Conservation (phyloP, 2,329 filamentous ascomycete genomes). For the Ceratocystis harringtonii region DNA sequence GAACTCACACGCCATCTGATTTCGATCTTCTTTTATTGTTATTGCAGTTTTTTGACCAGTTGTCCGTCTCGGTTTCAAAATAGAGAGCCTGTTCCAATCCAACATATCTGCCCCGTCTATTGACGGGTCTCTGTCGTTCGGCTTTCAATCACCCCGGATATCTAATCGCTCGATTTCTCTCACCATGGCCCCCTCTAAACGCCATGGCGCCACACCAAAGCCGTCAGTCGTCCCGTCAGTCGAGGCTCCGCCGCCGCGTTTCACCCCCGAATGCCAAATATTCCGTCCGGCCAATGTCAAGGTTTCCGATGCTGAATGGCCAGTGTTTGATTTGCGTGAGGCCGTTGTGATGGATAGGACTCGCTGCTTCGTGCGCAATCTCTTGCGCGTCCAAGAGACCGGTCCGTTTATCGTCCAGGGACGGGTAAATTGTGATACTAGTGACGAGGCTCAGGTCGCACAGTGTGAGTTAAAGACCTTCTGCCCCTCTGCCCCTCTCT, state of each 20-base stretch:
- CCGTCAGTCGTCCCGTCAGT: background rate
- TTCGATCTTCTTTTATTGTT: background rate
- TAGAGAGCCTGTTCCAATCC: too few relatives aligned
- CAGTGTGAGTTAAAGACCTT: constrained; percentile 25
- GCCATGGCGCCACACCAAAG: background rate
- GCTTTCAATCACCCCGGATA: background rate
- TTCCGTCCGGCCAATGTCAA: constrained; percentile 25
- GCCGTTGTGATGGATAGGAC: constrained; percentile 43
- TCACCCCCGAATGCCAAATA: constrained; percentile 27
- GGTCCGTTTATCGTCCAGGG: constrained; percentile 50
- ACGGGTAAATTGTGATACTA: constrained; percentile 35
- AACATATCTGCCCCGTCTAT: background rate
- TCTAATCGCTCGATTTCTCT: background rate
- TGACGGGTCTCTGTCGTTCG: background rate
- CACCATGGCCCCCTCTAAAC: constrained; percentile 1
- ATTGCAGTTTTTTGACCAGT: background rate
- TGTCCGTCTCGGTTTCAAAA: too few relatives aligned
- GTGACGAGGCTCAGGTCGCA: constrained; percentile 26
- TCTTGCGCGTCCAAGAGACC: constrained; percentile 43
- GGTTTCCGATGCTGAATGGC: constrained; percentile 34
- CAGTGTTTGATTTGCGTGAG: constrained; percentile 46
- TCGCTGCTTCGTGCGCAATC: constrained; percentile 40
- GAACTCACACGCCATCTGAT: background rate
- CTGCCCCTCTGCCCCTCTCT: background rate
- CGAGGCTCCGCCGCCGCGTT: constrained; percentile 22